These are phyloP conservation scores for Cyclotella kingstonii DNA, from an alignment of 108 stramenopile genomes.

Conservation along the genomic window DNA sequence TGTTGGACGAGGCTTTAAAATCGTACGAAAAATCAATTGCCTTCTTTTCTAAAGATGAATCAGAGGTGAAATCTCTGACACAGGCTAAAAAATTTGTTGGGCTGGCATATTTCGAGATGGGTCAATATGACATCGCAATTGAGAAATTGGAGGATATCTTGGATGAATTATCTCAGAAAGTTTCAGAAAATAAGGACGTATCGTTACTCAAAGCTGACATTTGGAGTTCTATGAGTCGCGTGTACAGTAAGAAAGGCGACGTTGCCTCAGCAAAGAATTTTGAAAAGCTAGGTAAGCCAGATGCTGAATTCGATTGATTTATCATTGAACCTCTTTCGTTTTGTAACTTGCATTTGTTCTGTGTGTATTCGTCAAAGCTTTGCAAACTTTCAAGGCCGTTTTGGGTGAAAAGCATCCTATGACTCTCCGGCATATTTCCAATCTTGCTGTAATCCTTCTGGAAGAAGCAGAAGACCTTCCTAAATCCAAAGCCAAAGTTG, in stretches of 20 bases:
- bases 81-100: slow-evolving; percentile 33
- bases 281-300: slow-evolving; percentile 35
- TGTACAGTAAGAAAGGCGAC: slow-evolving; percentile 25
- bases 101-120: slow-evolving; percentile 13
- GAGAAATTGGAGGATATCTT: slow-evolving; percentile 21
- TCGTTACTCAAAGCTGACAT: slow-evolving; percentile 22
- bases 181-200: slow-evolving; percentile 8
- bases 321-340: not conserved
- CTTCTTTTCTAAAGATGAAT: slow-evolving; percentile 7
- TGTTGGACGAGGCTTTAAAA: slow-evolving; percentile 12
- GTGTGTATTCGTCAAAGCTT: slow-evolving; percentile 1
- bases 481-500: slow-evolving; percentile 23
- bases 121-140: slow-evolving; percentile 27
- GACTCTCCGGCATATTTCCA: slow-evolving; percentile 34
- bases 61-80: slow-evolving; percentile 10
- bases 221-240: slow-evolving; percentile 32
- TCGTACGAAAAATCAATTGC: slow-evolving; percentile 26
- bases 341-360: not conserved
- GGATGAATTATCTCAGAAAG: slow-evolving; percentile 27
- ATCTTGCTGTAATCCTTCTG: slow-evolving; percentile 36
- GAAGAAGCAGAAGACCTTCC: slow-evolving; percentile 37
- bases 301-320: not conserved
- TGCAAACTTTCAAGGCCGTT: slow-evolving; percentile 29
- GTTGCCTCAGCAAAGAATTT: slow-evolving; percentile 38
- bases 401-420: slow-evolving; percentile 35